Base-by-base conservation (phyloP, 805 yeast species). In the Lipomyces spencermartinsiae region DNA sequence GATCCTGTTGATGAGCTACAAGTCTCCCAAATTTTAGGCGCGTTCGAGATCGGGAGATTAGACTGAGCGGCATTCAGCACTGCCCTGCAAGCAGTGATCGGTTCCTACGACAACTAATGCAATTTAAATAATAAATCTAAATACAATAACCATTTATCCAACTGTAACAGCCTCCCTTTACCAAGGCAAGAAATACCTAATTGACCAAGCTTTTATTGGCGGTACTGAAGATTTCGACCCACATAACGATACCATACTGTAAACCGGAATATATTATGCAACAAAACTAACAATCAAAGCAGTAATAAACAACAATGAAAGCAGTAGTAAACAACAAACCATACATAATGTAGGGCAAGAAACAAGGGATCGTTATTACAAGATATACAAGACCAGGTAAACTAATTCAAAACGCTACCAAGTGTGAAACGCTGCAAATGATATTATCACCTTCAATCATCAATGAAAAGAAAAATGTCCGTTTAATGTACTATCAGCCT, bases 331-430 rank as follows among this genome's bases (percentile, higher is more conserved):
- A 49, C 5, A 12, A 49, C 16, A 22, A 49, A 49, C 56, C 1
- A 16, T 53, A 31, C 29, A 19, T 25, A 22, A n/a, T 25, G n/a
- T 6, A 53, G 16, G 29, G 34, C 34, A 22, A 6, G 34, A 53
- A 22, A 53, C 34, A 31, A 53, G 33, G 7, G 56, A 53, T 0
- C 56, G 33, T 10, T 53, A 22, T 8, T 12, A 22, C 54, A 49
- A 22, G 22, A 49, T 49, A 43, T 43, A 43, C 49, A 43, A 43
- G 49, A 43, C 25, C 49, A 16, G 49, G 29, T 16, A 16, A n/a
- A 43, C 43, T 43, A 43, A n/a, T 43, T 43, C 49, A 43, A 43
- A 43, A 43, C n/a, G n/a, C 22, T 33, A 37, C 22, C 58, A 31
- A 55, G 58, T 14, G n/a, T 31, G 35, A 43, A 43, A 16, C 16